Percentiles rank a stretch among this genome's conserved stretches.
Conservation (phyloP, 345 rosid species). For the Mercurialis annua region DNA sequence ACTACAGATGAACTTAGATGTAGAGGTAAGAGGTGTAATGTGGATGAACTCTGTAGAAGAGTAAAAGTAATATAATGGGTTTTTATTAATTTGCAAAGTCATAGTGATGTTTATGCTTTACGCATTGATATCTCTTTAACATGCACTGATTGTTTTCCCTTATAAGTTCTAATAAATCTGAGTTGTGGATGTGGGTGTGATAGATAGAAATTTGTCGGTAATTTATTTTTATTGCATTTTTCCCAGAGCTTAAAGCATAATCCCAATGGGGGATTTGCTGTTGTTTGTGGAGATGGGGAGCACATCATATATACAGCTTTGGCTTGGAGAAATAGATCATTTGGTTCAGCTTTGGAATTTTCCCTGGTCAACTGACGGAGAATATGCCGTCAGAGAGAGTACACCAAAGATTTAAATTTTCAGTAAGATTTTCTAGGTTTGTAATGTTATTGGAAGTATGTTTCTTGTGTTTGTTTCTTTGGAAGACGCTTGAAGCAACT, state of each 20-base stretch:
- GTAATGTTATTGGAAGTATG: conserved; percentile 9
- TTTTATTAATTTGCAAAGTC: not conserved
- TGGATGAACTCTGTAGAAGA: not conserved
- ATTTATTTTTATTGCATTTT: conserved; percentile 11
- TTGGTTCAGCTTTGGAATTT: conserved; percentile 97
- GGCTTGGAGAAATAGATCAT: conserved; percentile 99
- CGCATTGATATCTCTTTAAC: not conserved
- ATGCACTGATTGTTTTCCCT: not conserved
- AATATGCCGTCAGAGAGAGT: conserved; percentile 97
- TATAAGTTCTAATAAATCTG: not conserved
- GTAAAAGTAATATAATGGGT: not conserved
- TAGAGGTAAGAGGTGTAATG: not conserved
- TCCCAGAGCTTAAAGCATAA: conserved; percentile 92
- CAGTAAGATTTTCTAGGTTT: conserved; percentile 94
- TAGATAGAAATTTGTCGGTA: conserved; percentile 1
- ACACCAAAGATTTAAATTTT: conserved; percentile 85
- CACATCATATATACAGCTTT: conserved; percentile 94
- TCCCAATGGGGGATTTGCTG: conserved; percentile 96
- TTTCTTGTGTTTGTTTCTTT: not conserved
- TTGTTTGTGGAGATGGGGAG: conserved; percentile 99
- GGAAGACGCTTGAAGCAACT: conserved; percentile 1
- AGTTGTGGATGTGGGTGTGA: not conserved
- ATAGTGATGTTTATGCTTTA: not conserved
- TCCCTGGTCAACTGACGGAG: conserved; percentile 97
- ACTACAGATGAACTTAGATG: not conserved